Base-by-base conservation (phyloP, 495 filamentous ascomycete species). In the Aspergillus steynii region DNA sequence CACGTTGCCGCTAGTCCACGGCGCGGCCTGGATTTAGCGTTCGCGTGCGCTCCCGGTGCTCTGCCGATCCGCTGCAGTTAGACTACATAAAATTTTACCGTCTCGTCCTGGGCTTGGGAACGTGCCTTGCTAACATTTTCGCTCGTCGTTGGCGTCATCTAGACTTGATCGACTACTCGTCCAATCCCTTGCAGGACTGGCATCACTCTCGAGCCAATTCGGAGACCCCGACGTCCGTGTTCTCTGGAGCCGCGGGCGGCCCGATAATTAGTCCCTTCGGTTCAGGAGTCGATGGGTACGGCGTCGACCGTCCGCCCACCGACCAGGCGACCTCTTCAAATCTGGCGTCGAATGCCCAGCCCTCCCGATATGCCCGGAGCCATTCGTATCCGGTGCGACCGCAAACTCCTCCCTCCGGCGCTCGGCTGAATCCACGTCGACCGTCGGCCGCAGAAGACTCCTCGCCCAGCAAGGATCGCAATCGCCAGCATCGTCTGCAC, bases 331-430 rank as follows among this genome's bases (percentile, higher is more conserved):
- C 61, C 55, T 61, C 62, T 54, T 65, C 71, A 69, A 74, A 65
- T 54, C 71, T 77, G 74, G 74, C 71, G 71, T 65, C 68, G 26
- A 75, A 70, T 75, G 66, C 65, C 5, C 63, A 68, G 50, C 61
- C 51, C 25, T 66, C 74, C 52, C 73, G 77, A 71, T 75, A 77
- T 78, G 74, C 73, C 63, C 74, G 74, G 65, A 79, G 77, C 68
- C 77, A 79, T 59, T 78, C 77, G 45, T 65, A 77, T 50, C 74
- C 78, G 56, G 67, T 77, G 63, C 78, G 71, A 73, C 78, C 78
- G 67, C 74, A 74, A 60, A 78, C 76, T 56, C 77, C 77, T 50
- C 74, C 76, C 34, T 66, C 75, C 25, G 73, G 66, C 56, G 55
- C 68, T 54, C 70, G 70, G 58, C 56, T 80, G 68, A 77, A 75